phyloP scores from a whole-genome alignment of 2,329 filamentous ascomycete genomes.

The Ophiostoma himal-ulmi region DNA sequence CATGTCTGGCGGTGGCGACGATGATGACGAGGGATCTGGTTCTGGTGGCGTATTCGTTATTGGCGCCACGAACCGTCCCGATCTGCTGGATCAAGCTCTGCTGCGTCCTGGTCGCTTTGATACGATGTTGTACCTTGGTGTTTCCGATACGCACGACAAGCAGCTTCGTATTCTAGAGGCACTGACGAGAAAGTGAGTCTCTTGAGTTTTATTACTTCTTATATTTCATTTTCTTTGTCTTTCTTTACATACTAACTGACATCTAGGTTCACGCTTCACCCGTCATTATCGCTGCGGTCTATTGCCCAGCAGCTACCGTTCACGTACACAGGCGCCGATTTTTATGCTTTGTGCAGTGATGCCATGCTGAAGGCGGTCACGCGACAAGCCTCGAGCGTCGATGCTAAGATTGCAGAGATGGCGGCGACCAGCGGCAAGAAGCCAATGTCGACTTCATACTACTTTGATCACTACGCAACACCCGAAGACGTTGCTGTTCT shows the following conservation, averaged over 20 bases:
- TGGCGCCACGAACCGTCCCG: slow-evolving; percentile 89
- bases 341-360: slow-evolving; percentile 95
- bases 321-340: slow-evolving; percentile 94
- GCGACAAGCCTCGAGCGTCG: slow-evolving; percentile 75
- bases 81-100: slow-evolving; percentile 84
- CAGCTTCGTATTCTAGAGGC: slow-evolving; percentile 92
- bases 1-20: slow-evolving; percentile 58
- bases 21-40: slow-evolving; percentile 38
- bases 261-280: slow-evolving; percentile 67
- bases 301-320: slow-evolving; percentile 78
- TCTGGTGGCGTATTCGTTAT: slow-evolving; percentile 94
- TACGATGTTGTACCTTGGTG: slow-evolving; percentile 96
- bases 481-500: slow-evolving; percentile 78
- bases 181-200: slow-evolving; percentile 70
- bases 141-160: slow-evolving; percentile 94
- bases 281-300: slow-evolving; percentile 65
- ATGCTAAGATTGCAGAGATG: slow-evolving; percentile 70
- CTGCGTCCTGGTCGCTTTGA: slow-evolving; percentile 89
- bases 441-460: slow-evolving; percentile 78
- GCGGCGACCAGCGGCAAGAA: slow-evolving; percentile 42
- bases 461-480: slow-evolving; percentile 87
- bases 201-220: slow-evolving; percentile 32
- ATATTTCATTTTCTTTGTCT: slow-evolving; percentile 36
- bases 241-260: slow-evolving; percentile 15
- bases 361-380: slow-evolving; percentile 99